phyloP scores from a whole-genome alignment of 2,329 filamentous ascomycete species.

The Hypoxylon sp. region DNA sequence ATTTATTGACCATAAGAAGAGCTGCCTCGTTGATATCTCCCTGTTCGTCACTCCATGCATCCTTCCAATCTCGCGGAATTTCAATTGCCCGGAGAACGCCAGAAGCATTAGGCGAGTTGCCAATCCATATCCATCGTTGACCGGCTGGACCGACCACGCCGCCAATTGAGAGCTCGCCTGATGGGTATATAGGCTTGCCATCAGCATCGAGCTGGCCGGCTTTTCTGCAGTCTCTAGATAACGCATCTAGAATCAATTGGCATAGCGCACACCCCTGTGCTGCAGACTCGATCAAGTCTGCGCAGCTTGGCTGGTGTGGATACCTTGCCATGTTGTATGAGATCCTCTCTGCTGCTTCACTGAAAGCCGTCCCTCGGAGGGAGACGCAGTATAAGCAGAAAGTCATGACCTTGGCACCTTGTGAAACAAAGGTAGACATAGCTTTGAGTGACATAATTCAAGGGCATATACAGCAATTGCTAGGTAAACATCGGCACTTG shows the following conservation, averaged over 20 bases:
- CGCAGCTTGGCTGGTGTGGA: slow-evolving; percentile 17
- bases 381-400: slow-evolving; percentile 13
- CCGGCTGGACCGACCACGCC: slow-evolving; percentile 17
- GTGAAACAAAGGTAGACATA: background rate
- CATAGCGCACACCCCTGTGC: slow-evolving; percentile 8
- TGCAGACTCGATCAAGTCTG: slow-evolving; percentile 4
- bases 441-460: background rate
- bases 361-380: slow-evolving; percentile 16
- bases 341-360: slow-evolving; percentile 15
- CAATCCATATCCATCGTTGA: slow-evolving; percentile 23
- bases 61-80: slow-evolving; percentile 16
- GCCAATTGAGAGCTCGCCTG: slow-evolving; percentile 11
- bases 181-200: background rate
- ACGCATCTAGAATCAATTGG: slow-evolving; percentile 9
- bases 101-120: slow-evolving; percentile 1
- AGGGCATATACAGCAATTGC: background rate
- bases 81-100: slow-evolving; percentile 7
- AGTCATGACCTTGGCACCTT: background rate
- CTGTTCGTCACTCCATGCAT: background rate
- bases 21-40: slow-evolving; percentile 6
- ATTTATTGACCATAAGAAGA: slow-evolving; percentile 14
- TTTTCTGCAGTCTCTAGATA: slow-evolving; percentile 13
- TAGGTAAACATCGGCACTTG: background rate
- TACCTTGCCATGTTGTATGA: slow-evolving; percentile 11
- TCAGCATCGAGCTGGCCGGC: slow-evolving; percentile 6